A percentile compares a stretch with the other conserved stretches of the same genome.
These are phyloP conservation scores for Umbelopsis sp. DNA, from an alignment of 192 early-diverging fungal genomes.

Conservation along the genomic window DNA sequence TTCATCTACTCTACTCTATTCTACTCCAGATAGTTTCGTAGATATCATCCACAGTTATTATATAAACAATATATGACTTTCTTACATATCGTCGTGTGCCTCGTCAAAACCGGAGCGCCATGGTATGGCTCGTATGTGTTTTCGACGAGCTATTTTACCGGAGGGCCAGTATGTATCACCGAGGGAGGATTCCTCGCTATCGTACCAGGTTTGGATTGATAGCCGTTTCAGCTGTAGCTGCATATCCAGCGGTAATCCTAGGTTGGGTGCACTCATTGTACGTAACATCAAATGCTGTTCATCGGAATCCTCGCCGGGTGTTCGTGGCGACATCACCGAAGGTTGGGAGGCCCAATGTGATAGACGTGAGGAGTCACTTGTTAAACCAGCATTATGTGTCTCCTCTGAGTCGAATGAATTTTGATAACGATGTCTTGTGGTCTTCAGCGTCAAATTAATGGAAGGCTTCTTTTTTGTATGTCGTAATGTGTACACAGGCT, in stretches of 20 bases:
- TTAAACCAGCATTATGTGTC: neutral
- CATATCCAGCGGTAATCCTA: neutral
- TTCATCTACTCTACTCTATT: neutral
- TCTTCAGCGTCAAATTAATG: neutral
- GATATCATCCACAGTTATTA: neutral
- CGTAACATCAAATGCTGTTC: neutral
- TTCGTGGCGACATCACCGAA: neutral
- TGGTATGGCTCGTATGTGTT: neutral
- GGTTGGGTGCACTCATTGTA: constrained; percentile 7
- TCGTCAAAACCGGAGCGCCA: constrained; percentile 3
- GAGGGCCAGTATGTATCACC: neutral
- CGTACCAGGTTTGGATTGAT: neutral
- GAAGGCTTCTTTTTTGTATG: neutral
- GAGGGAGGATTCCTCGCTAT: neutral
- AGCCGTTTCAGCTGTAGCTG: neutral
- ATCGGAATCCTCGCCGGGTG: neutral
- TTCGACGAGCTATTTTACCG: neutral
- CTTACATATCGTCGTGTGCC: neutral
- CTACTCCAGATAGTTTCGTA: neutral
- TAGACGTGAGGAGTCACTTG: neutral
- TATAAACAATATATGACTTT: neutral
- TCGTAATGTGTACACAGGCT: neutral
- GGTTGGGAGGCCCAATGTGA: neutral
- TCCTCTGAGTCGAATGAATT: neutral
- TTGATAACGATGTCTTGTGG: neutral